Percentiles rank a stretch among this genome's conserved stretches.
phyloP scores from a whole-genome alignment of 495 filamentous ascomycete genomes.

The Pyronema omphalodes region DNA sequence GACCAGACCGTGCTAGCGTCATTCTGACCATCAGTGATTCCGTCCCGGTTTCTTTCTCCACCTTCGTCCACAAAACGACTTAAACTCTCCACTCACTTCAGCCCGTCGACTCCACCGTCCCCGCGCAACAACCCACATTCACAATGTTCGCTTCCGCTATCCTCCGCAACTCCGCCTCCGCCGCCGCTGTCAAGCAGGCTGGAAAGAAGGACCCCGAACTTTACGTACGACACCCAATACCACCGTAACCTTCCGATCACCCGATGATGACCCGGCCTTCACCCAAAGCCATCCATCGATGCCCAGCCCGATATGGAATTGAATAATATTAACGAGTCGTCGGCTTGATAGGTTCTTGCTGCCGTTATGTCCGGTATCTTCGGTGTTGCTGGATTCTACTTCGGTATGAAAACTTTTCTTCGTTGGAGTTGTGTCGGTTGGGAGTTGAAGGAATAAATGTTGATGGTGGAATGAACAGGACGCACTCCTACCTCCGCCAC shows the following conservation, averaged over 20 bases:
- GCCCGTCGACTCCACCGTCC: neutral
- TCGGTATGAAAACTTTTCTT: slow-evolving; percentile 31
- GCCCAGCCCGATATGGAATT: neutral
- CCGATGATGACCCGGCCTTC: neutral
- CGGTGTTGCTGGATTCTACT: slow-evolving; percentile 72
- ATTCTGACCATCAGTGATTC: neutral
- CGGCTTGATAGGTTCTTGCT: slow-evolving; percentile 49
- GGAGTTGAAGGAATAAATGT: neutral
- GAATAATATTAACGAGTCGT: neutral
- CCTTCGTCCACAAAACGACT: neutral
- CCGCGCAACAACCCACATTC: neutral
- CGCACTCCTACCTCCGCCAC: slow-evolving; percentile 67
- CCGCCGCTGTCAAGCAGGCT: slow-evolving; percentile 38
- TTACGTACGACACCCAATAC: slow-evolving; percentile 37
- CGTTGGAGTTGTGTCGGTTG: neutral
- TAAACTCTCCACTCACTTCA: slow-evolving; percentile 1
- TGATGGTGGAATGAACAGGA: slow-evolving; percentile 30
- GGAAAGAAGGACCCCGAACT: slow-evolving; percentile 65
- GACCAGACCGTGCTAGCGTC: neutral
- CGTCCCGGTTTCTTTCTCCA: neutral
- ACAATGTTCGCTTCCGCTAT: neutral
- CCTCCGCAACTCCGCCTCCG: slow-evolving; percentile 1
- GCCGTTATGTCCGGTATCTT: slow-evolving; percentile 84
- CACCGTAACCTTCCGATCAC: neutral
- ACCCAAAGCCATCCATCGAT: neutral